Base-by-base conservation (phyloP, 2,329 filamentous ascomycete genomes). In the Cordyceps javanica region DNA sequence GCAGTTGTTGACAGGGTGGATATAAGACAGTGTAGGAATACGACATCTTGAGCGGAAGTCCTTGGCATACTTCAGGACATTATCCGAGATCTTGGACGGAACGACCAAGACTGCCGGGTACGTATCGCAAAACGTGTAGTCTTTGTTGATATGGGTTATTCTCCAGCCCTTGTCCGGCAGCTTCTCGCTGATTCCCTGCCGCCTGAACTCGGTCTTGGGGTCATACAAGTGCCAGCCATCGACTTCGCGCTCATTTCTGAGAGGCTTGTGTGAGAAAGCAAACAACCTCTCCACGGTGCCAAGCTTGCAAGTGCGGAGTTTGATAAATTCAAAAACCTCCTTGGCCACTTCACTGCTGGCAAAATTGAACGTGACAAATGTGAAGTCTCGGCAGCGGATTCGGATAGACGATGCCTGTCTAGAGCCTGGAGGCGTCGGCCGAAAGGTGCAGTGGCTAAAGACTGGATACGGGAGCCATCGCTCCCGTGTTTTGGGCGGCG, bases 1-100 rank as follows among this genome's bases (percentile, higher is more conserved):
- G 72, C 94, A 97, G 70, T 96, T 96, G 70, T 97, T 99, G 66
- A 97, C 80, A 0, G 91, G 90, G 71, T 99, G 94, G n/a, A 97
- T 83, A 71, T 99, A 99, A 23, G 91, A 91, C 39, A 99, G 76
- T 3, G 87, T 89, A 2, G 94, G 94, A 70, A 99, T 92, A 60
- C 94, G 87, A 62, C 88, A 86, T 60, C 92, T 85, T 0, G 94
- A 97, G 53, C 94, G 88, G 73, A 96, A 97, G 61, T 86, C 83
- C 59, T 87, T 89, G 26, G 92, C 94, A 69, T 99, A 96, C 68
- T 96, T 96, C 51, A 99, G 82, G 49, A 93, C 91, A 67, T 94
- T 97, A 72, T 99, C 94, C n/a, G 93, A 97, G 64, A 99, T 96
- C 59, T 83, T 85, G 25, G 87, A 85, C 23, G 94, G 94, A 19